Conservation (phyloP, 352 stramenopile genomes). For the Pythium plurisporium region DNA sequence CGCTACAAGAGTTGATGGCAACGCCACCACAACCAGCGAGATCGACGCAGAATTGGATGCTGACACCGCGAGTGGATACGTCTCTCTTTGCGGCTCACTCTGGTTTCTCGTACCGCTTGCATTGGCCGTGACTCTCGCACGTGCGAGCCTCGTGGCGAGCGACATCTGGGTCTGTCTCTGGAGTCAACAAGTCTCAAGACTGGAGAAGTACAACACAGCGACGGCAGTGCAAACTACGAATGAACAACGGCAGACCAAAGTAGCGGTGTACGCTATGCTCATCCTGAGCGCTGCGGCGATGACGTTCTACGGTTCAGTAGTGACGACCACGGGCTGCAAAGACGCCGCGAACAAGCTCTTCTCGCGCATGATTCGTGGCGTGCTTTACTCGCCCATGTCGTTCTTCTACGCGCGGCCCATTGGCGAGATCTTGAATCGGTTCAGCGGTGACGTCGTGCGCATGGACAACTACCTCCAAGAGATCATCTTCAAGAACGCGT, state of each 20-base stretch:
- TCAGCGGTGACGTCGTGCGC: constrained; percentile 83
- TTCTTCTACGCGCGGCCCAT: constrained; percentile 93
- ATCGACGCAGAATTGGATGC: constrained; percentile 3
- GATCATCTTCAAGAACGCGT: constrained; percentile 77
- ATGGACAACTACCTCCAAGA: constrained; percentile 27
- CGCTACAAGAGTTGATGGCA: neutral
- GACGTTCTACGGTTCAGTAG: constrained; percentile 18
- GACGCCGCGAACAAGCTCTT: constrained; percentile 50
- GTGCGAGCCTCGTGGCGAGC: constrained; percentile 10
- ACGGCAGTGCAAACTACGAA: neutral
- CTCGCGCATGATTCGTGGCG: constrained; percentile 69
- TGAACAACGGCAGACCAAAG: constrained; percentile 11
- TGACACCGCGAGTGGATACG: constrained; percentile 1
- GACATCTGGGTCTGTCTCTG: constrained; percentile 26
- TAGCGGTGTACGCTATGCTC: constrained; percentile 19
- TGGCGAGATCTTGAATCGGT: constrained; percentile 88
- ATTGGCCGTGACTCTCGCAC: constrained; percentile 6
- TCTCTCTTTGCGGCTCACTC: constrained; percentile 13
- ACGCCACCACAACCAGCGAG: neutral
- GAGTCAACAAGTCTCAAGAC: constrained; percentile 11
- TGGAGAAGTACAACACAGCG: neutral
- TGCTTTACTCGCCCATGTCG: constrained; percentile 82
- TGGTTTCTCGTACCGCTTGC: constrained; percentile 19
- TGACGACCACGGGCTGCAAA: constrained; percentile 6
- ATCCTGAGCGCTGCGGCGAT: constrained; percentile 12